Evolutionary conservation across 768 basidiomycete genomes (phyloP).

Genomic region (Phlebiopsis gigantea): DNA sequence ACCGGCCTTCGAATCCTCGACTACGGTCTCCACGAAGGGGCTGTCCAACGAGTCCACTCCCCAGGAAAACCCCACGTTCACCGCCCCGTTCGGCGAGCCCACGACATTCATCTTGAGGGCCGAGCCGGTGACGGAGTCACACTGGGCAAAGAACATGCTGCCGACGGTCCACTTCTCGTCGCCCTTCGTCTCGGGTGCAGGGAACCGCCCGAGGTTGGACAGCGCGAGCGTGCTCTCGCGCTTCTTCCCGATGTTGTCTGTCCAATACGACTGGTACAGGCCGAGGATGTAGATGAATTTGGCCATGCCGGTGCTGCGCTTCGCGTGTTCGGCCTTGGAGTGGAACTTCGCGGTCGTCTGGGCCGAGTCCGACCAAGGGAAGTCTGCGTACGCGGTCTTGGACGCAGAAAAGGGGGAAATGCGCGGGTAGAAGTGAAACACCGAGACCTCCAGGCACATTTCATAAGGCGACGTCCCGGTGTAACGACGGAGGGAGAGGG

Average conservation of each 20-base stretch:
- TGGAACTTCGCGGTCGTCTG: background rate
- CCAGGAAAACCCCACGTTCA: background rate
- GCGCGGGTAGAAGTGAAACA: background rate
- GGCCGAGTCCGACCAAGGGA: background rate
- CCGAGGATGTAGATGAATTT: background rate
- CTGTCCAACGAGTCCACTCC: background rate
- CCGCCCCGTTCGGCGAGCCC: constrained; percentile 9
- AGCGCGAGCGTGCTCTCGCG: background rate
- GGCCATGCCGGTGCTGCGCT: background rate
- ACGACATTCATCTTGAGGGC: constrained; percentile 11
- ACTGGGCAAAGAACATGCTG: constrained; percentile 4
- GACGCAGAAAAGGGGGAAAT: background rate
- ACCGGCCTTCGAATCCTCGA: background rate
- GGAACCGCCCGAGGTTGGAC: constrained; percentile 2
- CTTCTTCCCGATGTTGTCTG: constrained; percentile 7
- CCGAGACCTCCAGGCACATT: constrained; percentile 32
- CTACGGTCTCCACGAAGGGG: background rate
- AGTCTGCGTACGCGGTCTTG: background rate
- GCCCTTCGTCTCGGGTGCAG: background rate
- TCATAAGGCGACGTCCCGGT: constrained; percentile 22
- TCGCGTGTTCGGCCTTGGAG: background rate
- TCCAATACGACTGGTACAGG: background rate
- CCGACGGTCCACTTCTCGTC: background rate
- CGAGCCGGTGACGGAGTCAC: constrained; percentile 1
- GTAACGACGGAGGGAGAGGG: constrained; percentile 30